Evolutionary conservation across 2,329 filamentous ascomycete genomes (phyloP), one percentile per base, ranked within the genome.

Genomic region (Lomentospora prolificans): DNA sequence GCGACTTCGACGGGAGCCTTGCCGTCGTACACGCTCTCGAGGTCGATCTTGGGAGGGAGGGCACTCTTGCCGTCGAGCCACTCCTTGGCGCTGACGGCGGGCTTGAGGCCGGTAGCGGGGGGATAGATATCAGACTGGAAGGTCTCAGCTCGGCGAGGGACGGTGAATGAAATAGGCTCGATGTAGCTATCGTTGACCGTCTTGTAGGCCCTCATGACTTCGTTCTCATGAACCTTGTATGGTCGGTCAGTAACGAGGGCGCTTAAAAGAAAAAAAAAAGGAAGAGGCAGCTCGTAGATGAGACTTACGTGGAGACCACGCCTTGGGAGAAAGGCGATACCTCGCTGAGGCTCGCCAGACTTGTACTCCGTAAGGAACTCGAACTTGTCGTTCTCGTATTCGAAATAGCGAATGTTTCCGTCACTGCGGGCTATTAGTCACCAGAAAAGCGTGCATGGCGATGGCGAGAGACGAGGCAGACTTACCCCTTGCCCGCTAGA

Each of bases 61-160:
- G 77, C 90, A 14, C 86, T 86, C 75, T 95, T 94, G 60, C 94
- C 94, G 12, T 79, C 78, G 55, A 96, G 78, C 91, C 91, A 99
- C 62, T 97, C 91, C 50, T 79, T 73, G 41, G 87, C 81, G 56
- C 84, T 87, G 66, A 95, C 81, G 58, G 87, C 91, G 52, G 94
- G 83, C 72, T 90, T 95, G 55, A 81, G 69, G 59, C 94, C 92
- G 56, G 78, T 77, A 10, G 90, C 86, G 9, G 94, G 92, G 44
- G 92, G 94, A 71, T 89, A 99, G 65, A 99, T 96, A 67, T 99
- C 94, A 59, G 90, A 89, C 73, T 97, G 92, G 82, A 96, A 96
- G 53, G 87, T 90, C 71, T 96, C 90, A 56, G 94, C 89, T 60
- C 94, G 84, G 60, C 94, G 85, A 51, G 94, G 94, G 2, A 97